phyloP scores from a whole-genome alignment of 441 rosid species.

The Manihot esculenta region DNA sequence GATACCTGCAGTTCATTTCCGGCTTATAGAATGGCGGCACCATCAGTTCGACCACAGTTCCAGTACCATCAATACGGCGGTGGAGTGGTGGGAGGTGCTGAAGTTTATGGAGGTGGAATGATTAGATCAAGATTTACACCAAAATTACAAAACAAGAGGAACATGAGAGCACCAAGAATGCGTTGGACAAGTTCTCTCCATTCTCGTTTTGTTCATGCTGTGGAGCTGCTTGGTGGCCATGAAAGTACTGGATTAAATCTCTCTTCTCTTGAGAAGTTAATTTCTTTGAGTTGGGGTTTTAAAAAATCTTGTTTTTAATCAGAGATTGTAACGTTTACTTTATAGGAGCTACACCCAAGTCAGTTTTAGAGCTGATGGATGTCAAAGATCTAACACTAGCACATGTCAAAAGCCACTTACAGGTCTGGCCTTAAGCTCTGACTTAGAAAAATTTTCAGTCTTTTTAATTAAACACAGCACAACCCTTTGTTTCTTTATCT shows the following conservation, averaged over 20 bases:
- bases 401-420: slow-evolving; percentile 86
- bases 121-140: slow-evolving; percentile 71
- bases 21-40: neutral
- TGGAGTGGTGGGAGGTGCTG: slow-evolving; percentile 25
- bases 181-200: slow-evolving; percentile 88
- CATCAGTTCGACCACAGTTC: slow-evolving; percentile 12
- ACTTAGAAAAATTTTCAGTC: no score
- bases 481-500: neutral
- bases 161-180: slow-evolving; percentile 92
- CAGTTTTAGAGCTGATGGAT: slow-evolving; percentile 86
- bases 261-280: no score
- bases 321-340: neutral
- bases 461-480: no score
- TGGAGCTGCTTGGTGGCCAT: slow-evolving; percentile 86
- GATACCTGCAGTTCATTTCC: slow-evolving; percentile 2
- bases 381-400: slow-evolving; percentile 83
- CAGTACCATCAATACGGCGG: slow-evolving; percentile 34
- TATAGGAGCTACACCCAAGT: slow-evolving; percentile 85
- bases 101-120: slow-evolving; percentile 37
- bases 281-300: no score
- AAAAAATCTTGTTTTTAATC: neutral
- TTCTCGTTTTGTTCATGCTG: slow-evolving; percentile 81
- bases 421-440: slow-evolving; percentile 37
- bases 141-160: slow-evolving; percentile 55
- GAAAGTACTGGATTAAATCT: slow-evolving; percentile 47